Conservation (phyloP, 768 basidiomycete species). For the Amanita phalloides region DNA sequence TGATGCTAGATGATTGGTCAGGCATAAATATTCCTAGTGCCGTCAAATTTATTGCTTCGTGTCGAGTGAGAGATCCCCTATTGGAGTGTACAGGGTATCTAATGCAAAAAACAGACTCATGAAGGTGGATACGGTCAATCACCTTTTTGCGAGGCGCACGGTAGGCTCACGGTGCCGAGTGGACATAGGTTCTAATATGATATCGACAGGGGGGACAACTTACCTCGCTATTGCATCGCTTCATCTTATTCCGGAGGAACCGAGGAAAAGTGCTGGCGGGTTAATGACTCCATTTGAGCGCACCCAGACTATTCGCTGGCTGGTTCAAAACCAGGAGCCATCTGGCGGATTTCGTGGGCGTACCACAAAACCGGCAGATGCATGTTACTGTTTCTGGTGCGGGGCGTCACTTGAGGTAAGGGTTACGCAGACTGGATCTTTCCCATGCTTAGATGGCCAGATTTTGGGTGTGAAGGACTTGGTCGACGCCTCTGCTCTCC, state of each 20-base stretch:
- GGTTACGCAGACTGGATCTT: neutral
- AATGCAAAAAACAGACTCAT: constrained; percentile 49
- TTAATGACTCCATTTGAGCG: constrained; percentile 29
- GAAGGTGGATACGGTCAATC: constrained; percentile 90
- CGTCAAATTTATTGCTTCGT: constrained; percentile 52
- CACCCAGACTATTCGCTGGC: constrained; percentile 60
- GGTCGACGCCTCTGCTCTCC: constrained; percentile 46
- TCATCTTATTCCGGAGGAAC: constrained; percentile 30
- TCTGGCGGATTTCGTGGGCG: constrained; percentile 83
- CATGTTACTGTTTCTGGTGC: constrained; percentile 97
- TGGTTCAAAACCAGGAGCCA: constrained; percentile 56
- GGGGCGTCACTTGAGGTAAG: constrained; percentile 69
- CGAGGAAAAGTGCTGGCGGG: constrained; percentile 10
- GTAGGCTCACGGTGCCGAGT: constrained; percentile 14
- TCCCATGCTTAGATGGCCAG: constrained; percentile 24
- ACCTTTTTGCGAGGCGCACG: constrained; percentile 77
- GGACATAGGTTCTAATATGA: neutral
- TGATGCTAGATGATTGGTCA: constrained; percentile 73
- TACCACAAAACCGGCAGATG: constrained; percentile 80
- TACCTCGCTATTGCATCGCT: constrained; percentile 84
- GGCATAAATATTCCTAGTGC: constrained; percentile 55
- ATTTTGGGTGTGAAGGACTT: constrained; percentile 54
- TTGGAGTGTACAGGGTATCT: constrained; percentile 4
- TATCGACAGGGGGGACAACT: constrained; percentile 71
- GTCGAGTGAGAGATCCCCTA: constrained; percentile 43